These are phyloP conservation scores for Sporodiniella umbellata DNA, from an alignment of 371 early-diverging fungal genomes.

Conservation along the genomic window DNA sequence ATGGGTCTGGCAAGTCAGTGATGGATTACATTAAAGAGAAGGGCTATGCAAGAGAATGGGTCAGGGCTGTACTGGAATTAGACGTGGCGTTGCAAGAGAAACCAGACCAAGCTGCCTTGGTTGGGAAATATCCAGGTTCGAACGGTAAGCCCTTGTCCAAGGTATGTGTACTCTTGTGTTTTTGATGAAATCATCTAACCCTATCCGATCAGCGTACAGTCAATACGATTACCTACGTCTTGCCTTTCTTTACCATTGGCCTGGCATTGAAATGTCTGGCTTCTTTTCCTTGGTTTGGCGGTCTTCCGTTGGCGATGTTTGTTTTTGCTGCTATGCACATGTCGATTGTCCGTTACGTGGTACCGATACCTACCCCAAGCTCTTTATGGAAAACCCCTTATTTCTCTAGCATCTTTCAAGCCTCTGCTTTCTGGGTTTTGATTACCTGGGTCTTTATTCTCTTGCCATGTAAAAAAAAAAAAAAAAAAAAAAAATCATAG, in stretches of 20 bases:
- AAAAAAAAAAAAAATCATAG: no score
- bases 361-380: constrained; percentile 49
- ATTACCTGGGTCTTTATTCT: constrained; percentile 56
- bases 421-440: constrained; percentile 69
- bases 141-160: constrained; percentile 31
- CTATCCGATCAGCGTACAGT: constrained; percentile 58
- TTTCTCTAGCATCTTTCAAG: constrained; percentile 81
- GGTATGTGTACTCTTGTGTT: constrained; percentile 17
- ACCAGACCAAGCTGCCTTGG: constrained; percentile 17
- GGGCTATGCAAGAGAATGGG: constrained; percentile 54
- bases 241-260: constrained; percentile 69
- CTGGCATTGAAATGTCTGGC: constrained; percentile 56
- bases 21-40: constrained; percentile 50
- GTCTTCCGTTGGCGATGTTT: constrained; percentile 60
- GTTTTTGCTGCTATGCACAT: constrained; percentile 59
- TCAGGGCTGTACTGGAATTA: constrained; percentile 46
- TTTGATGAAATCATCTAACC: background rate
- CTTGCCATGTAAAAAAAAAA: constrained; percentile 33
- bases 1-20: constrained; percentile 44
- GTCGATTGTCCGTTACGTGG: constrained; percentile 57
- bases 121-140: constrained; percentile 35
- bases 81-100: constrained; percentile 42
- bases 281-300: constrained; percentile 74
- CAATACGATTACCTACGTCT: constrained; percentile 62
- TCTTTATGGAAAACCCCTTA: constrained; percentile 78